A percentile compares a stretch with the other conserved stretches of the same genome.
phyloP scores from a whole-genome alignment of 2,329 filamentous ascomycete species.

The Piedraia hortae region DNA sequence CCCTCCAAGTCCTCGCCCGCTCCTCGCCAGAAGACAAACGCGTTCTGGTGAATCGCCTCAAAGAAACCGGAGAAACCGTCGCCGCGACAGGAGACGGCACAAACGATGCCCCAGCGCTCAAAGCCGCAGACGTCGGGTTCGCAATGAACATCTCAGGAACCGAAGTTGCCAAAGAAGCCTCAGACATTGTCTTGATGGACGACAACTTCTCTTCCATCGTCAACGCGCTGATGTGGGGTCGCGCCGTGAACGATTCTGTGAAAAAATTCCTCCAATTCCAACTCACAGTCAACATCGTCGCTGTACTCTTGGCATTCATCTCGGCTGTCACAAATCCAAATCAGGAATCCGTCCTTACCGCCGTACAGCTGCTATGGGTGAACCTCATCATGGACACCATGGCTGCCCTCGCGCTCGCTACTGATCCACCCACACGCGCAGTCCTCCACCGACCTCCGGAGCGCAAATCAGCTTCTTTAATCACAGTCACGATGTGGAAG shows the following conservation, averaged over 20 bases:
- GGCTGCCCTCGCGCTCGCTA: conserved; percentile 64
- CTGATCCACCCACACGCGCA: conserved; percentile 61
- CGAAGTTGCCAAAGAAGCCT: conserved; percentile 34
- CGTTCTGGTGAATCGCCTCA: conserved; percentile 33
- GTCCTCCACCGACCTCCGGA: conserved; percentile 59
- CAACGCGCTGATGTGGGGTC: conserved; percentile 33
- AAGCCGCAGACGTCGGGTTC: conserved; percentile 38
- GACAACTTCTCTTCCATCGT: conserved; percentile 37
- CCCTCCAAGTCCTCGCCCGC: conserved; percentile 38
- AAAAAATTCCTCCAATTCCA: conserved; percentile 38
- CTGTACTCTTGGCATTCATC: conserved; percentile 65
- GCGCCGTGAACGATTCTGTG: conserved; percentile 28
- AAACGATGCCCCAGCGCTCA: conserved; percentile 37
- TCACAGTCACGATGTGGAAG: conserved; percentile 92
- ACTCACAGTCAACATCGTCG: conserved; percentile 75
- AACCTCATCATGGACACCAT: conserved; percentile 96
- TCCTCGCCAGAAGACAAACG: conserved; percentile 45
- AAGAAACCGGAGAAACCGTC: conserved; percentile 36
- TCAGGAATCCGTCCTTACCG: conserved; percentile 52
- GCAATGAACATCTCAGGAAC: conserved; percentile 41
- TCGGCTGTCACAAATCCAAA: conserved; percentile 46
- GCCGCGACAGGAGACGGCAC: conserved; percentile 40
- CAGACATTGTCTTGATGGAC: conserved; percentile 33
- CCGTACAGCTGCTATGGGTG: conserved; percentile 84
- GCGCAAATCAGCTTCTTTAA: conserved; percentile 44